phyloP scores from a whole-genome alignment of 768 basidiomycete genomes.

The Suillus placidus region DNA sequence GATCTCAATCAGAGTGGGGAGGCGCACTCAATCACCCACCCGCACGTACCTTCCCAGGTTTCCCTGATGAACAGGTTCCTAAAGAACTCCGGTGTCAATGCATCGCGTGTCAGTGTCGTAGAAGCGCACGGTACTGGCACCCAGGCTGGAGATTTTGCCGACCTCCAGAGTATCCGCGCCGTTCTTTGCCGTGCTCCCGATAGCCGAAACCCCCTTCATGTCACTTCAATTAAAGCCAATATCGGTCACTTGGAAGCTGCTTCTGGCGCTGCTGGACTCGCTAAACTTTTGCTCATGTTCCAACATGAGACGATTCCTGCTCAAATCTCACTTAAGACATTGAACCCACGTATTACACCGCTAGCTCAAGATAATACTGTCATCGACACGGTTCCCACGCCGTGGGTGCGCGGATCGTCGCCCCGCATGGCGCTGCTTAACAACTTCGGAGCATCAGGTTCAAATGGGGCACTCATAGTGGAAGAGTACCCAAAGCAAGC shows the following conservation, averaged over 20 bases:
- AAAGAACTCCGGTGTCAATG: constrained; percentile 44
- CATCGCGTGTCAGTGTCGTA: constrained; percentile 56
- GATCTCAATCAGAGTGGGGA: constrained; percentile 75
- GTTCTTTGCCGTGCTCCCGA: constrained; percentile 50
- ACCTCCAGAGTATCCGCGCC: constrained; percentile 61
- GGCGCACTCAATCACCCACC: constrained; percentile 72
- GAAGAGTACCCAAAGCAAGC: constrained; percentile 49
- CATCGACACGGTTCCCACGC: constrained; percentile 43
- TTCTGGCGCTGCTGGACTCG: constrained; percentile 71
- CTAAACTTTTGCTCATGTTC: constrained; percentile 73
- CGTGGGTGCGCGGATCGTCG: constrained; percentile 46
- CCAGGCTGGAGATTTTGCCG: constrained; percentile 68
- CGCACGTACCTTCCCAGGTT: constrained; percentile 64
- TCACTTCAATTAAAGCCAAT: constrained; percentile 73
- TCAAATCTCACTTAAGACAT: constrained; percentile 56
- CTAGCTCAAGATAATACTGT: constrained; percentile 49
- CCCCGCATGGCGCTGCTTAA: constrained; percentile 63
- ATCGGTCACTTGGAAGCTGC: constrained; percentile 79
- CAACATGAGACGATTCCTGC: constrained; percentile 55
- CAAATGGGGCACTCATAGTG: constrained; percentile 63
- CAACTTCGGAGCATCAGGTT: constrained; percentile 78
- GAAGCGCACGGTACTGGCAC: constrained; percentile 81
- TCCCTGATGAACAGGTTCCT: constrained; percentile 56
- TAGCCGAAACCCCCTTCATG: constrained; percentile 54
- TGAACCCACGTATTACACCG: constrained; percentile 60